Conservation (phyloP, 2,329 filamentous ascomycete species). For the Pezicula neosporulosa region DNA sequence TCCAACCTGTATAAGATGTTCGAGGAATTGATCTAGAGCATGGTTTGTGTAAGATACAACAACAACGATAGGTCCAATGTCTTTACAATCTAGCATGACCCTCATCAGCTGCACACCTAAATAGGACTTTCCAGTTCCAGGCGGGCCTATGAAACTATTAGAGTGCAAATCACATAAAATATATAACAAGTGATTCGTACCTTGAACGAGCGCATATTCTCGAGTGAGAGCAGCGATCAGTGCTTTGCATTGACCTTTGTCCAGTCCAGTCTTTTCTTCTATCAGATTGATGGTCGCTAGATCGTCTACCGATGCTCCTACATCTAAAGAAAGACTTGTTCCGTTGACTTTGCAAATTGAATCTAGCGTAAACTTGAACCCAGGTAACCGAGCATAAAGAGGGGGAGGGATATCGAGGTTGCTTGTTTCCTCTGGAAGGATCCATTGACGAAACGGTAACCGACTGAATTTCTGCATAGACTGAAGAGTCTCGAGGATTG, state of each 20-base stretch:
- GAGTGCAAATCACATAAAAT: neutral
- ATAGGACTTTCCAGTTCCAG: slow-evolving; percentile 67
- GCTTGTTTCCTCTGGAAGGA: slow-evolving; percentile 27
- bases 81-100: slow-evolving; percentile 43
- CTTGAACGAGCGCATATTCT: slow-evolving; percentile 22
- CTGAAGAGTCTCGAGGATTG: slow-evolving; percentile 53
- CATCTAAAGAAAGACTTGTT: slow-evolving; percentile 28
- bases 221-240: slow-evolving; percentile 9
- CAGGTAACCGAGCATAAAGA: neutral
- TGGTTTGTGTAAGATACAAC: slow-evolving; percentile 36
- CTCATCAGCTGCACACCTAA: slow-evolving; percentile 57
- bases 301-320: slow-evolving; percentile 39
- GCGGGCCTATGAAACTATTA: slow-evolving; percentile 45
- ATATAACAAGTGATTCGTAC: neutral
- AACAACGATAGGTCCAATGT: slow-evolving; percentile 46
- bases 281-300: slow-evolving; percentile 4
- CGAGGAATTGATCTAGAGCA: slow-evolving; percentile 28
- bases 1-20: slow-evolving; percentile 23
- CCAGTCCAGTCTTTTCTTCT: slow-evolving; percentile 15
- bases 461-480: slow-evolving; percentile 37
- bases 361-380: slow-evolving; percentile 12
- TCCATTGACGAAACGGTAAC: slow-evolving; percentile 30
- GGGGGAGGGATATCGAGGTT: slow-evolving; percentile 29
- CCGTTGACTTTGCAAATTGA: slow-evolving; percentile 12
- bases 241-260: slow-evolving; percentile 9